These are phyloP conservation scores for Skeletonema potamos DNA, from an alignment of 108 stramenopile genomes.

Conservation along the genomic window DNA sequence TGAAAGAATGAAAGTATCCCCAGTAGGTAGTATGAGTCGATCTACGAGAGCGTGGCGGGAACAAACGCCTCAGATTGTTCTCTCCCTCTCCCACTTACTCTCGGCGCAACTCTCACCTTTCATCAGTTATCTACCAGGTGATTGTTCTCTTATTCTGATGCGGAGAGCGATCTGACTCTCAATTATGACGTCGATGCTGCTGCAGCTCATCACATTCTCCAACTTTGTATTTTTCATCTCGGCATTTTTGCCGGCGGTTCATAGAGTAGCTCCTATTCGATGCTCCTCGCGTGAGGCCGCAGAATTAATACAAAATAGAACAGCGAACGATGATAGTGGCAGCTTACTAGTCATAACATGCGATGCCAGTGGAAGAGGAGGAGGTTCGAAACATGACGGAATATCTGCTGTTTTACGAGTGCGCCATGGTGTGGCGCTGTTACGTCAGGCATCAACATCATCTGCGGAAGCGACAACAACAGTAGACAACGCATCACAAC, in stretches of 20 bases:
- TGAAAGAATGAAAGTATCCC: no score
- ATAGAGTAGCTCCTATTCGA: neutral
- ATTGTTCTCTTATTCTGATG: no score
- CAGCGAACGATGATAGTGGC: conserved; percentile 4
- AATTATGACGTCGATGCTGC: neutral
- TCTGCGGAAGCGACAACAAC: neutral
- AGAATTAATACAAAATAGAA: conserved; percentile 13
- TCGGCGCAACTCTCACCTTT: no score
- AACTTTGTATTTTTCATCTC: neutral
- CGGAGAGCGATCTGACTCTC: no score
- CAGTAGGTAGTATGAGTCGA: no score
- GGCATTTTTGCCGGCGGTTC: neutral
- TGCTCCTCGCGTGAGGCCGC: conserved; percentile 37
- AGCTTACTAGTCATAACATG: conserved; percentile 27
- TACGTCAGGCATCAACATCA: neutral
- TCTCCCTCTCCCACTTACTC: no score
- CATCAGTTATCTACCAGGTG: no score
- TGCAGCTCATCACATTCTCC: neutral
- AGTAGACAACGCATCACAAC: neutral
- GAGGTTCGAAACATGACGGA: conserved; percentile 43
- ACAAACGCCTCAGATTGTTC: no score
- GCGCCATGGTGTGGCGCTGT: conserved; percentile 3
- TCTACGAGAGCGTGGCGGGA: no score
- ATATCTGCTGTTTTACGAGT: conserved; percentile 26
- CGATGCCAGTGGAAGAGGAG: conserved; percentile 40